A percentile compares a stretch with the other conserved stretches of the same genome.
Evolutionary conservation across 805 yeast species (phyloP).

Genomic region (Barnettozyma populi): DNA sequence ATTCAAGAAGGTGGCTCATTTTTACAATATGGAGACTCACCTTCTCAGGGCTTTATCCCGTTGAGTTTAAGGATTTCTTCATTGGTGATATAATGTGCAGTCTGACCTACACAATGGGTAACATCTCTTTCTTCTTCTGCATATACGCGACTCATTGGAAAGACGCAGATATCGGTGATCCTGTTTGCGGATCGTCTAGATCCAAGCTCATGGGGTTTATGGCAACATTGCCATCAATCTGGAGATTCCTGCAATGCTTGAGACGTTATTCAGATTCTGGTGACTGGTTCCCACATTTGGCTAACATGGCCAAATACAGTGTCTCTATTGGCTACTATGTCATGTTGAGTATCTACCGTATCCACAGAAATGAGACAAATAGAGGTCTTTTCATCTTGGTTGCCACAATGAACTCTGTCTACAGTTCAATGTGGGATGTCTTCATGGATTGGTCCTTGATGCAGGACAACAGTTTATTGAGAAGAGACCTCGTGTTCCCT

Average conservation of each 20-base stretch:
- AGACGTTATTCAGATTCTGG: constrained; percentile 91
- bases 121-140: constrained; percentile 81
- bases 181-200: constrained; percentile 67
- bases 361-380: constrained; percentile 33
- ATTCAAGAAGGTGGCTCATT: constrained; percentile 76
- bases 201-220: constrained; percentile 81
- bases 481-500: constrained; percentile 70
- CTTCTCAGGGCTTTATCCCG: constrained; percentile 86
- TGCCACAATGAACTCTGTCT: constrained; percentile 68
- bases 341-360: constrained; percentile 73
- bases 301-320: constrained; percentile 76
- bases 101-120: constrained; percentile 81
- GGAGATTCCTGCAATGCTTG: constrained; percentile 87
- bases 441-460: constrained; percentile 94
- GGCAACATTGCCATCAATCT: constrained; percentile 76
- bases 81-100: constrained; percentile 89
- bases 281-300: constrained; percentile 94
- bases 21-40: constrained; percentile 65
- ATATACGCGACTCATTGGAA: constrained; percentile 70
- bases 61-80: constrained; percentile 91
- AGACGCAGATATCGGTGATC: constrained; percentile 38
- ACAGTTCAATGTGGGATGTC: constrained; percentile 79
- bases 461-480: constrained; percentile 56
- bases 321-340: constrained; percentile 64
- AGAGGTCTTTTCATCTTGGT: constrained; percentile 63